Conservation (phyloP, 139 green algal genomes). For the Chlorella sp. region DNA sequence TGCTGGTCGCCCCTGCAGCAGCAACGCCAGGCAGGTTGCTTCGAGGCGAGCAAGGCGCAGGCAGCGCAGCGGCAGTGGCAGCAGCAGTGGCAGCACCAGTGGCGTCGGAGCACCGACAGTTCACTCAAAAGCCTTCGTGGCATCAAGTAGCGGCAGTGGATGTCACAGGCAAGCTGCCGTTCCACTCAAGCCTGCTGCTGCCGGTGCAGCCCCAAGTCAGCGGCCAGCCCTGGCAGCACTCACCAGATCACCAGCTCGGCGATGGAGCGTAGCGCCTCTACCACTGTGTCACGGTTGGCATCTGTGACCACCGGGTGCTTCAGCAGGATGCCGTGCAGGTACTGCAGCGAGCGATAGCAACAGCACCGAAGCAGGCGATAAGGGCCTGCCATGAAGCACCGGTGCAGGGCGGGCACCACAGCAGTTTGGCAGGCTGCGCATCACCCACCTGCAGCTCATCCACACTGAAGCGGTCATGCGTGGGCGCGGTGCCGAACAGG, state of each 20-base stretch:
- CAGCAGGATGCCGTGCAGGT: constrained; percentile 54
- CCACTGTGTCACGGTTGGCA: constrained; percentile 73
- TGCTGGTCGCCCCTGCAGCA: constrained; percentile 93
- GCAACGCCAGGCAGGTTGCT: not conserved
- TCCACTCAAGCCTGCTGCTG: too few species aligned
- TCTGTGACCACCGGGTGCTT: constrained; percentile 56
- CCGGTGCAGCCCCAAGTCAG: not conserved
- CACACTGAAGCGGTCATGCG: constrained; percentile 44
- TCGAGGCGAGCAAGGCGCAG: not conserved
- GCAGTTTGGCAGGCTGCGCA: too few species aligned
- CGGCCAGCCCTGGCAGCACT: not conserved
- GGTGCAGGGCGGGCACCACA: too few species aligned
- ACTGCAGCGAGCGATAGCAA: not conserved
- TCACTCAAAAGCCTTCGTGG: too few species aligned
- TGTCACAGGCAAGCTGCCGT: too few species aligned
- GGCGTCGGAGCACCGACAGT: not conserved
- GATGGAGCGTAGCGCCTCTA: constrained; percentile 93
- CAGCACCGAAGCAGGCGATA: too few species aligned
- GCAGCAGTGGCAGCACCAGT: not conserved
- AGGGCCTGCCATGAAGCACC: too few species aligned
- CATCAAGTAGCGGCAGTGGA: too few species aligned
- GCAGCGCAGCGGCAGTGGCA: not conserved
- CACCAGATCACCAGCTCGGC: constrained; percentile 97
- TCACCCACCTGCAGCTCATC: constrained; percentile 41
- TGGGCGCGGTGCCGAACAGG: constrained; percentile 25